Conservation (phyloP, 176 grass and related monocot species). For the Oryza meridionalis region DNA sequence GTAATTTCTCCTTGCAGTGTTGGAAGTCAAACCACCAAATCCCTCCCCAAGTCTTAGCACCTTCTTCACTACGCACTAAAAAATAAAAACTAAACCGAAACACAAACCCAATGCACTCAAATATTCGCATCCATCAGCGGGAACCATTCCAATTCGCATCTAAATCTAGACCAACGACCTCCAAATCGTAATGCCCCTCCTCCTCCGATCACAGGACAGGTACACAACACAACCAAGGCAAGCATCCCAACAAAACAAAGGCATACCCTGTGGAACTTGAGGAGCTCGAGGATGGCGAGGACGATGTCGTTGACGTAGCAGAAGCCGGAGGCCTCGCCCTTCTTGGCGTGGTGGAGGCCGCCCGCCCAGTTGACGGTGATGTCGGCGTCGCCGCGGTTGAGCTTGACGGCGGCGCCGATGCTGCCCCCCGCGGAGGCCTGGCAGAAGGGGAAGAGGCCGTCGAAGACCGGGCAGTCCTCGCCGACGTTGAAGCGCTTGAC, state of each 20-base stretch:
- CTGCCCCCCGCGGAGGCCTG: slow-evolving; percentile 78
- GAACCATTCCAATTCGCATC: slow-evolving; percentile 12
- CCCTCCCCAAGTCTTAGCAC: neutral
- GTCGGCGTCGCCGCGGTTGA: slow-evolving; percentile 82
- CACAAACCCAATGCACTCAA: neutral
- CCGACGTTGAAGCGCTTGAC: slow-evolving; percentile 85
- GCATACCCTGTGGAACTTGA: slow-evolving; percentile 77
- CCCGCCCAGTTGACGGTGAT: slow-evolving; percentile 93
- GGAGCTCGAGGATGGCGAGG: slow-evolving; percentile 87
- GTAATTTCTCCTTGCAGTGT: neutral
- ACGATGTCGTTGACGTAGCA: slow-evolving; percentile 95
- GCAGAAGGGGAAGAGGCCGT: slow-evolving; percentile 85
- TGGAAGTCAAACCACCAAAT: slow-evolving; percentile 2
- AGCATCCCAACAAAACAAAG: neutral
- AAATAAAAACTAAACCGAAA: neutral
- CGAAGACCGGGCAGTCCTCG: slow-evolving; percentile 92
- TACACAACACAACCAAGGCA: slow-evolving; percentile 10
- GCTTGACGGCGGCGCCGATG: slow-evolving; percentile 84
- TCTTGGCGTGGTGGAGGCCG: slow-evolving; percentile 91
- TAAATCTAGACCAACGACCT: slow-evolving; percentile 24
- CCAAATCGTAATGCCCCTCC: neutral
- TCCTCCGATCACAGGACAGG: slow-evolving; percentile 7
- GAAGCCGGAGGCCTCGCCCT: slow-evolving; percentile 83
- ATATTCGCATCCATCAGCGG: neutral
- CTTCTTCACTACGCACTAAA: neutral